phyloP scores from a whole-genome alignment of 345 rosid genomes.

The Acer campestre region DNA sequence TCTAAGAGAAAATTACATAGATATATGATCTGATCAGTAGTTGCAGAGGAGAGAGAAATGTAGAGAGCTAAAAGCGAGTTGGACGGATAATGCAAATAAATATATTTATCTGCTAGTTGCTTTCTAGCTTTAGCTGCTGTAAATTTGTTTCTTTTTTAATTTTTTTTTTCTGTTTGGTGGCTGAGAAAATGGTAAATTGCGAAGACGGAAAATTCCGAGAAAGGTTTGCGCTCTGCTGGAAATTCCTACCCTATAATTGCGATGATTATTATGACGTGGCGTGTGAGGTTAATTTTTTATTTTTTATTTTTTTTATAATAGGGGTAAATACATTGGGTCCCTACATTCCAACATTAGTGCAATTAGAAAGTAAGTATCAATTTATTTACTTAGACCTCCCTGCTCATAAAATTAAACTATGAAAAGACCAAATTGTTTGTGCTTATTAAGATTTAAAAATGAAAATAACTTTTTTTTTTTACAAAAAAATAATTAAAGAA shows the following conservation, averaged over 20 bases:
- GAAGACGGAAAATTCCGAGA: background rate
- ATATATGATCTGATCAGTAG: constrained; percentile 41
- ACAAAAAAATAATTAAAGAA: too few relatives aligned
- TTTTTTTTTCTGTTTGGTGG: background rate
- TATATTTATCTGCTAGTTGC: background rate
- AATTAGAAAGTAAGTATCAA: too few relatives aligned
- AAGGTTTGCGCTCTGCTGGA: background rate
- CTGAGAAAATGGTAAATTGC: background rate
- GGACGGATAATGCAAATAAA: background rate
- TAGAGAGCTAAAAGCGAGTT: constrained; percentile 16
- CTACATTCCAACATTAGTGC: too few relatives aligned
- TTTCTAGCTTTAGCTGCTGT: background rate
- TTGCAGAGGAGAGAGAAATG: constrained; percentile 34
- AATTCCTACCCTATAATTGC: background rate
- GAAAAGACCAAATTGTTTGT: too few relatives aligned
- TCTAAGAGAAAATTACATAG: constrained; percentile 15
- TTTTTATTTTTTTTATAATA: too few relatives aligned
- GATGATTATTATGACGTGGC: background rate
- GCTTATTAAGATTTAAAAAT: too few relatives aligned
- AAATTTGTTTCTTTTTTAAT: background rate
- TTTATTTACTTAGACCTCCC: too few relatives aligned
- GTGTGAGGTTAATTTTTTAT: background rate
- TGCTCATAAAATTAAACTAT: too few relatives aligned
- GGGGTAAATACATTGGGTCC: too few relatives aligned
- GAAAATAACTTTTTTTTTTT: too few relatives aligned